phyloP scores from a whole-genome alignment of 2,329 filamentous ascomycete genomes.

The Xylariales sp. region DNA sequence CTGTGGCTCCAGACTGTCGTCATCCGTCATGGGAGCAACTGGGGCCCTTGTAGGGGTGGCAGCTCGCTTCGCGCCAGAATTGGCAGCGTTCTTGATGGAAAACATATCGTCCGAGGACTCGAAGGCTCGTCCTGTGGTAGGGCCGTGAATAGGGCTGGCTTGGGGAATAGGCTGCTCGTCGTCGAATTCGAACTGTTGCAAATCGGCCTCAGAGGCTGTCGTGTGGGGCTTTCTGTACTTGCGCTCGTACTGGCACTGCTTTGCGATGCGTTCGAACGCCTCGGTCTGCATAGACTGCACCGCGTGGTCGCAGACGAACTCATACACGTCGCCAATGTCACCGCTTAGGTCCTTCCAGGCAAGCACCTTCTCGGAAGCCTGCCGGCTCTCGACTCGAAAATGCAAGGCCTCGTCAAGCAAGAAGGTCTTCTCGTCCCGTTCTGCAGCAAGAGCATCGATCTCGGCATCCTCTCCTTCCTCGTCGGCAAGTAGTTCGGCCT shows the following conservation, averaged over 20 bases:
- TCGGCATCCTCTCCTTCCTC: conserved; percentile 81
- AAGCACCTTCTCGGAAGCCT: conserved; percentile 77
- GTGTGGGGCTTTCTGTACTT: conserved; percentile 81
- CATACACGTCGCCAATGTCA: conserved; percentile 91
- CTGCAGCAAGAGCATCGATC: conserved; percentile 65
- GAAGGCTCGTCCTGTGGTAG: conserved; percentile 49
- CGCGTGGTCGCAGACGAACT: conserved; percentile 87
- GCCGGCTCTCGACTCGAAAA: conserved; percentile 77
- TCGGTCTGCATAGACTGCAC: conserved; percentile 66
- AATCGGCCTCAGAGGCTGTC: conserved; percentile 74
- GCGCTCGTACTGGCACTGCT: conserved; percentile 95
- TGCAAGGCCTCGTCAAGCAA: conserved; percentile 88
- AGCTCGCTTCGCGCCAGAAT: conserved; percentile 42
- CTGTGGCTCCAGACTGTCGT: conserved; percentile 36
- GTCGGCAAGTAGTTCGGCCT: conserved; percentile 85
- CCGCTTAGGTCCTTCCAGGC: conserved; percentile 95
- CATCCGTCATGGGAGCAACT: conserved; percentile 34
- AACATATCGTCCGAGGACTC: conserved; percentile 55
- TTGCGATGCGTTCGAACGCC: conserved; percentile 75
- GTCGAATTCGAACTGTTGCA: conserved; percentile 77
- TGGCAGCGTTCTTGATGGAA: conserved; percentile 42
- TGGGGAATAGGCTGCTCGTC: conserved; percentile 59
- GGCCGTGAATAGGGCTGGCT: conserved; percentile 58
- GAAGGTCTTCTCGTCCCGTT: conserved; percentile 97
- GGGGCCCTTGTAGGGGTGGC: conserved; percentile 16